A percentile compares a stretch with the other conserved stretches of the same genome.
These are phyloP conservation scores for Boletus sensibilis DNA, from an alignment of 768 basidiomycete genomes.

Conservation along the genomic window DNA sequence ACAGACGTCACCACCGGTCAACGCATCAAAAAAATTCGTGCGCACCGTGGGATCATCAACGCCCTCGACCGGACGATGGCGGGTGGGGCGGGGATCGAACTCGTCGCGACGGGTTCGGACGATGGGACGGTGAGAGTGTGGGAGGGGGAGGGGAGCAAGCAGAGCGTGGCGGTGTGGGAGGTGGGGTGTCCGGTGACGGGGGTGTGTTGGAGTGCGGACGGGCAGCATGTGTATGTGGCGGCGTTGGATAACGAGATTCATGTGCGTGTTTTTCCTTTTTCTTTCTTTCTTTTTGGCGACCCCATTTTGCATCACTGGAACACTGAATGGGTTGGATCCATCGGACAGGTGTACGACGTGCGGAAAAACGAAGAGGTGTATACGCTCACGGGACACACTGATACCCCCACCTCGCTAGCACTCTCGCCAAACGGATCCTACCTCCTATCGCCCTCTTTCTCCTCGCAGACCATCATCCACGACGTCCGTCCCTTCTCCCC, in stretches of 20 bases:
- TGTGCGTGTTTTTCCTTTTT: constrained; percentile 45
- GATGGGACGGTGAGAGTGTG: constrained; percentile 91
- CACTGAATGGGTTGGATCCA: background rate
- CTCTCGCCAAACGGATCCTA: constrained; percentile 87
- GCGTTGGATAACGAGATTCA: constrained; percentile 96
- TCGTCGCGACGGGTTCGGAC: constrained; percentile 86
- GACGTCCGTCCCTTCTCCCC: constrained; percentile 94
- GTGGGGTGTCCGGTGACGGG: constrained; percentile 88
- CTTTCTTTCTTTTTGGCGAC: background rate
- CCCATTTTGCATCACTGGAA: background rate
- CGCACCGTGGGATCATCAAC: constrained; percentile 92
- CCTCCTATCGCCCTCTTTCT: constrained; percentile 88
- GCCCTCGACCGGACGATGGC: constrained; percentile 83
- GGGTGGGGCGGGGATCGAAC: constrained; percentile 78
- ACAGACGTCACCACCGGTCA: constrained; percentile 84
- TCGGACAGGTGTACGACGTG: constrained; percentile 77
- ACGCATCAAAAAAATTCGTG: constrained; percentile 76
- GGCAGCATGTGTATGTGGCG: constrained; percentile 84
- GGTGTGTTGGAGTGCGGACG: constrained; percentile 92
- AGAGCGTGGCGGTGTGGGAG: constrained; percentile 76
- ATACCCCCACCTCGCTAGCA: constrained; percentile 91
- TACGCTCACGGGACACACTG: constrained; percentile 78
- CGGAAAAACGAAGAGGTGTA: constrained; percentile 82
- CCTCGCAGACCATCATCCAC: constrained; percentile 85
- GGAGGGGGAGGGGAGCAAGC: constrained; percentile 79